These are phyloP conservation scores for Nematodospora anomalae DNA, from an alignment of 1,139 yeast genomes.

Conservation along the genomic window DNA sequence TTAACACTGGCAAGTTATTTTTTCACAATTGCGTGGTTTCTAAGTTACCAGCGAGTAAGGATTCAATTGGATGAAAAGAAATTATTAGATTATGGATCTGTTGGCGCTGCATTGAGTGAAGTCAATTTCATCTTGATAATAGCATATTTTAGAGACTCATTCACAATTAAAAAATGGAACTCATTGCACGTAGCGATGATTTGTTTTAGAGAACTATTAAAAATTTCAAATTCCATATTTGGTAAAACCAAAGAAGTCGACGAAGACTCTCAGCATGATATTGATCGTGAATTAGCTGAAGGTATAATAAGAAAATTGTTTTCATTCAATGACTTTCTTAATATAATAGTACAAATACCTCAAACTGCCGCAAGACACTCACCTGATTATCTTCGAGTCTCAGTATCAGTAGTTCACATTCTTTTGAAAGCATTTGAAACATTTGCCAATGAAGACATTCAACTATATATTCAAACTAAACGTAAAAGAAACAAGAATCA, in stretches of 20 bases:
- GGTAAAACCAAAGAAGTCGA: slow-evolving; percentile 27
- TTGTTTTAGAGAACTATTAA: slow-evolving; percentile 64
- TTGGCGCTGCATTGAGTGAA: slow-evolving; percentile 68
- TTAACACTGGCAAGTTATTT: slow-evolving; percentile 52
- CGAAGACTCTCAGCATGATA: slow-evolving; percentile 40
- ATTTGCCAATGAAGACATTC: slow-evolving; percentile 62
- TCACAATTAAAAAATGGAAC: slow-evolving; percentile 51
- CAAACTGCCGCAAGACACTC: slow-evolving; percentile 67
- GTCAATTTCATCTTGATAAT: slow-evolving; percentile 62
- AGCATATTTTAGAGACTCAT: slow-evolving; percentile 54
- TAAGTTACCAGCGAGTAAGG: slow-evolving; percentile 35
- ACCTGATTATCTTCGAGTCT: slow-evolving; percentile 58
- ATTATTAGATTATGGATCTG: slow-evolving; percentile 52
- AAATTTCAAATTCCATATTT: slow-evolving; percentile 54
- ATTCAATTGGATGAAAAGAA: slow-evolving; percentile 21
- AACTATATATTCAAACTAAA: slow-evolving; percentile 53
- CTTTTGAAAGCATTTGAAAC: slow-evolving; percentile 68
- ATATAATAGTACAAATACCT: slow-evolving; percentile 59
- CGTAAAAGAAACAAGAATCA: slow-evolving; percentile 30
- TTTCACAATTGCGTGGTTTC: slow-evolving; percentile 71
- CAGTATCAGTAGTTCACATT: slow-evolving; percentile 67
- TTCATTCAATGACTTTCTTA: slow-evolving; percentile 63
- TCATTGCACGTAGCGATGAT: slow-evolving; percentile 71
- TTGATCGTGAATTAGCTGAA: slow-evolving; percentile 49
- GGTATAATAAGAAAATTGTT: slow-evolving; percentile 54